These are phyloP conservation scores for Cruciata laevipes DNA, from an alignment of 257 asterid species.

Conservation along the genomic window DNA sequence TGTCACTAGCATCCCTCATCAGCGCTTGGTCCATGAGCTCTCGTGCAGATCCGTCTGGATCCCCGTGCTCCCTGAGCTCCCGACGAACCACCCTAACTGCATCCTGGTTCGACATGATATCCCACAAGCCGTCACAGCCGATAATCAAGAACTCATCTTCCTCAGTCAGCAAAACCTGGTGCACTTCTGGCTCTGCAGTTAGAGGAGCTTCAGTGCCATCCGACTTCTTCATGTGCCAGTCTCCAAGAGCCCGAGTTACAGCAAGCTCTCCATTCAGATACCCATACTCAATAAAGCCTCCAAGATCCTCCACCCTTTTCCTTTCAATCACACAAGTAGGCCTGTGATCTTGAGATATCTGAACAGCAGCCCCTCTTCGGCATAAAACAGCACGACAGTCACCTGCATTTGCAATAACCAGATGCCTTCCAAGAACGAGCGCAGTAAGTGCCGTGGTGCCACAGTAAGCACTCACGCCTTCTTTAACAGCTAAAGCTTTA, in stretches of 20 bases:
- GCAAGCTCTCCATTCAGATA: constrained; percentile 85
- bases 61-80: constrained; percentile 53
- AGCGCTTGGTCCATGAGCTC: constrained; percentile 70
- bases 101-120: constrained; percentile 76
- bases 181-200: constrained; percentile 83
- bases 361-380: constrained; percentile 75
- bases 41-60: constrained; percentile 60
- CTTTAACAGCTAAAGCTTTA: constrained; percentile 66
- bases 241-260: constrained; percentile 92
- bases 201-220: constrained; percentile 74
- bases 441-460: constrained; percentile 95
- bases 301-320: constrained; percentile 69
- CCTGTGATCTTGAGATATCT: constrained; percentile 87
- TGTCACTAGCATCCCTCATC: constrained; percentile 43
- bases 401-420: constrained; percentile 81
- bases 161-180: constrained; percentile 43
- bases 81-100: constrained; percentile 62
- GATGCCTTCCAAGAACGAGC: constrained; percentile 60
- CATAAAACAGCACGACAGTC: constrained; percentile 93
- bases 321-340: constrained; percentile 57
- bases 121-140: constrained; percentile 97
- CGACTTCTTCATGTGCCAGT: constrained; percentile 89
- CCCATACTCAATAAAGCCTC: constrained; percentile 68
- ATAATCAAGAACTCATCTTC: constrained; percentile 89
- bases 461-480: constrained; percentile 50